A percentile compares a stretch with the other conserved stretches of the same genome.
phyloP scores from a whole-genome alignment of 306 rosid genomes.

The Castanospermum australe region DNA sequence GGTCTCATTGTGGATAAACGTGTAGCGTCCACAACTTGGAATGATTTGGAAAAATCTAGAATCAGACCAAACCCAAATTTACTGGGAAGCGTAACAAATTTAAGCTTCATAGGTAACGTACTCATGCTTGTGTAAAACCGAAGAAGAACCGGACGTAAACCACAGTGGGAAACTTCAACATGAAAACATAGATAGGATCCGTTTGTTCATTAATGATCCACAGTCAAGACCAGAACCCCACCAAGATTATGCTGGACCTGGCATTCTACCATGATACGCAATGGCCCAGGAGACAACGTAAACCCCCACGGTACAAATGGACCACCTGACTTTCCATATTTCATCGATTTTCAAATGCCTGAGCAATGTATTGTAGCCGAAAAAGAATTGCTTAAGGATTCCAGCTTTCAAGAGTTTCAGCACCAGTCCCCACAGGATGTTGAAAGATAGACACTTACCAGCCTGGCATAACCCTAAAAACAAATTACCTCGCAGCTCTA shows the following conservation, averaged over 20 bases:
- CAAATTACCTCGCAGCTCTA: slow-evolving; percentile 23
- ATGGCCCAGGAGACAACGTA: not conserved
- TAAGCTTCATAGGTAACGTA: not conserved
- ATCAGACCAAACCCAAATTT: not conserved
- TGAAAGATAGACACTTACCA: slow-evolving; percentile 31
- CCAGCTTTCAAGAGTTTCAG: slow-evolving; percentile 20
- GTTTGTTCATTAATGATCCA: slow-evolving; percentile 5
- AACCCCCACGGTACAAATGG: not conserved
- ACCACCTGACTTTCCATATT: slow-evolving; percentile 2
- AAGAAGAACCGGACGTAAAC: not conserved
- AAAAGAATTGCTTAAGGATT: slow-evolving; percentile 1
- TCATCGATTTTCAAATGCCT: not conserved
- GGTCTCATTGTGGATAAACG: not conserved
- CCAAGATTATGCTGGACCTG: slow-evolving; percentile 2
- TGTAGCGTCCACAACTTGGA: not conserved
- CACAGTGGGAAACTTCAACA: not conserved
- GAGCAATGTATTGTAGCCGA: slow-evolving; percentile 5
- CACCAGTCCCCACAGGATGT: slow-evolving; percentile 10
- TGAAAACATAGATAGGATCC: not conserved
- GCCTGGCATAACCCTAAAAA: slow-evolving; percentile 35
- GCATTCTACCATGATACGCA: not conserved
- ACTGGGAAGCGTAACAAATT: not conserved
- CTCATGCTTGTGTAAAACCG: not conserved
- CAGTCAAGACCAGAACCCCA: slow-evolving; percentile 3
- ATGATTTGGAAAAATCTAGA: not conserved